Conservation (phyloP, 768 basidiomycete genomes). For the Lactifluus pinguis region DNA sequence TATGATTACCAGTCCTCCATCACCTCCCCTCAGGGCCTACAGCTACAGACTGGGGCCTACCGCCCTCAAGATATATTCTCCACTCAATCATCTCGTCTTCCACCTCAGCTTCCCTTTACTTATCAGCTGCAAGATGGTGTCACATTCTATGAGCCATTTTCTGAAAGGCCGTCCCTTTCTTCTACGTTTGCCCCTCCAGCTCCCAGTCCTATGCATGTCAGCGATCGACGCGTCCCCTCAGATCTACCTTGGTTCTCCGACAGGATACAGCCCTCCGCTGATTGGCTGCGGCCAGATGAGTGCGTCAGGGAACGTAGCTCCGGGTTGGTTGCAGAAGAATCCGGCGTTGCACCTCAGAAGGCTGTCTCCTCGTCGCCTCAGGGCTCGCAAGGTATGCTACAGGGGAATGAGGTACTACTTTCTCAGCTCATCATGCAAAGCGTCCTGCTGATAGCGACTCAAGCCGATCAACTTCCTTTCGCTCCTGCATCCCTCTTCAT, state of each 20-base stretch:
- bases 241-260: slow-evolving; percentile 18
- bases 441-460: neutral
- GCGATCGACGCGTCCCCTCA: slow-evolving; percentile 26
- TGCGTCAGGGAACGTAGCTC: slow-evolving; percentile 22
- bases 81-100: slow-evolving; percentile 11
- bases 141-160: slow-evolving; percentile 46
- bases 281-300: slow-evolving; percentile 39
- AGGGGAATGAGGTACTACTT: slow-evolving; percentile 40
- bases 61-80: slow-evolving; percentile 24
- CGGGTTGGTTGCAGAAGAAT: slow-evolving; percentile 21
- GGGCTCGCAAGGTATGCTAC: slow-evolving; percentile 22
- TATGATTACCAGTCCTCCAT: slow-evolving; percentile 36
- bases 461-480: slow-evolving; percentile 88
- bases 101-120: slow-evolving; percentile 7
- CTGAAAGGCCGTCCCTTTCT: slow-evolving; percentile 34
- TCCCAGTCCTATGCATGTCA: slow-evolving; percentile 28
- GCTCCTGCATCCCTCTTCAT: slow-evolving; percentile 74
- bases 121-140: slow-evolving; percentile 22
- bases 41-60: slow-evolving; percentile 38
- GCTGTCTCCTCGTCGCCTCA: slow-evolving; percentile 8
- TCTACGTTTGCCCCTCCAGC: slow-evolving; percentile 29
- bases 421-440: neutral
- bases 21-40: slow-evolving; percentile 28
- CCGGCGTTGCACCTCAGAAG: slow-evolving; percentile 14
- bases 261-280: slow-evolving; percentile 26